Conservation (phyloP, 306 rosid genomes). For the Trifolium repens region DNA sequence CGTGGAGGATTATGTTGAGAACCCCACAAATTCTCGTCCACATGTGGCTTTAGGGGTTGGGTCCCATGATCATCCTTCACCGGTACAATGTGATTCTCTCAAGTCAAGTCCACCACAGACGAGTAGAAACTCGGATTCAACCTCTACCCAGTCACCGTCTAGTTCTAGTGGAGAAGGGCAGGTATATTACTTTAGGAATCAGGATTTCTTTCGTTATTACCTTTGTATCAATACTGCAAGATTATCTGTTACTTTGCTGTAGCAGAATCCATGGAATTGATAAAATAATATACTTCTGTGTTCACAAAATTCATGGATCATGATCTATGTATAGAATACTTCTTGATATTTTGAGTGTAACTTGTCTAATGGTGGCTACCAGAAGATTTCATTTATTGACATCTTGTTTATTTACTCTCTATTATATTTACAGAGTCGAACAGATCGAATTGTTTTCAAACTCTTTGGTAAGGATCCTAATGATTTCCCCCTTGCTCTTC, state of each 20-base stretch:
- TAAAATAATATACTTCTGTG: not conserved
- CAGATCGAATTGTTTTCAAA: constrained; percentile 91
- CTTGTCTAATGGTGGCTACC: constrained; percentile 17
- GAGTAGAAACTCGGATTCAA: constrained; percentile 73
- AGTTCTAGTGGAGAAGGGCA: constrained; percentile 79
- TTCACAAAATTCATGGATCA: not conserved
- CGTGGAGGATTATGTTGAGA: constrained; percentile 52
- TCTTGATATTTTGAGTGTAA: not conserved
- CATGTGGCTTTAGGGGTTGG: constrained; percentile 45
- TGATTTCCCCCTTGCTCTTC: constrained; percentile 24
- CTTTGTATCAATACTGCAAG: not conserved
- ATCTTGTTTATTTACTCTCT: constrained; percentile 32
- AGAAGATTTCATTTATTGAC: constrained; percentile 23
- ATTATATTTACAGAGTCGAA: constrained; percentile 66
- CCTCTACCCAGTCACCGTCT: constrained; percentile 73
- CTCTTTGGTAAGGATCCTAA: constrained; percentile 64
- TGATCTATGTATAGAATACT: too few relatives aligned
- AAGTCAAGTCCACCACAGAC: constrained; percentile 73
- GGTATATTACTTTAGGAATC: constrained; percentile 49
- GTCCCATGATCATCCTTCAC: constrained; percentile 46
- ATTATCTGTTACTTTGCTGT: too few relatives aligned
- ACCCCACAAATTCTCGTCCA: constrained; percentile 45
- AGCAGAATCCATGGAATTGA: not conserved
- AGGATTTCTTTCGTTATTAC: constrained; percentile 29
- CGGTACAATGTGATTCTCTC: constrained; percentile 48